Conservation (phyloP, 495 filamentous ascomycete genomes). For the Ramalina intermedia region DNA sequence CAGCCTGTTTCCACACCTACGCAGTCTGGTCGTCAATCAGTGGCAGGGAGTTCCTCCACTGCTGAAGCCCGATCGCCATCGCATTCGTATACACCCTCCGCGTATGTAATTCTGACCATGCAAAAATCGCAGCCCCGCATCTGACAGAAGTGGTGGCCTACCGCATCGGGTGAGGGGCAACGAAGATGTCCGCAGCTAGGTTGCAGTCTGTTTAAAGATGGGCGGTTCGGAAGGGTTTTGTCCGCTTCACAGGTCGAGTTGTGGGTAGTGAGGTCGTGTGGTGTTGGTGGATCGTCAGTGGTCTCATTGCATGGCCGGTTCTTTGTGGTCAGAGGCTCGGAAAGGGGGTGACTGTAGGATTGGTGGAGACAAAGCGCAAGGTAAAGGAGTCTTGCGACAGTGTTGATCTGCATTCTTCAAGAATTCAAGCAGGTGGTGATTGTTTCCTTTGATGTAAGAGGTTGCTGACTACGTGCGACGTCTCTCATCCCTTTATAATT, state of each 20-base stretch:
- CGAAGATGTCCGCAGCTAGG: slow-evolving; percentile 31
- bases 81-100: slow-evolving; percentile 1
- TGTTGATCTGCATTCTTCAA: no score
- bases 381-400: no score
- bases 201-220: no score
- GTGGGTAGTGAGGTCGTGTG: background rate
- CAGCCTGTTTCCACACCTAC: no score
- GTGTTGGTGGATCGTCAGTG: background rate
- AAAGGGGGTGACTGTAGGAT: background rate
- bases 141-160: slow-evolving; percentile 1
- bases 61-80: background rate
- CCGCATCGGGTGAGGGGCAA: slow-evolving; percentile 4
- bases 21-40: no score
- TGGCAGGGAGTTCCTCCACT: no score
- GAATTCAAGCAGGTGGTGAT: no score
- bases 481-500: no score
- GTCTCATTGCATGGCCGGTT: background rate
- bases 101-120: background rate
- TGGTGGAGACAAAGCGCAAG: background rate
- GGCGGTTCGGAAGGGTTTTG: slow-evolving; percentile 6
- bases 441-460: no score
- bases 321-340: background rate
- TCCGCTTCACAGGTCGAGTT: slow-evolving; percentile 21
- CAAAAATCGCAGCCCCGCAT: slow-evolving; percentile 4
- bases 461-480: no score